These are phyloP conservation scores for Dothidotthia symphoricarpi DNA, from an alignment of 2,329 filamentous ascomycete species.

Conservation along the genomic window DNA sequence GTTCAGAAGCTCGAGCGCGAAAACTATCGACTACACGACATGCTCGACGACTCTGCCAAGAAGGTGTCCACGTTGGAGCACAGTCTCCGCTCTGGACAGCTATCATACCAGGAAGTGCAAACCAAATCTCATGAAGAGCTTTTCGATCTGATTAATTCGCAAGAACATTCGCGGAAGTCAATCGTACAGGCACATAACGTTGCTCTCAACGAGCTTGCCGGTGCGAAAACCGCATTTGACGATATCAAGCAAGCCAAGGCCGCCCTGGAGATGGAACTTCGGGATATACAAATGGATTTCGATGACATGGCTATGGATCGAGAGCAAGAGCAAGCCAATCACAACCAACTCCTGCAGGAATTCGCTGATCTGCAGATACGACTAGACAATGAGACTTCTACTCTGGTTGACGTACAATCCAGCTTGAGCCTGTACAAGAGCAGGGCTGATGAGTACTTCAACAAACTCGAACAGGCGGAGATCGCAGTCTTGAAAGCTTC, in stretches of 20 bases:
- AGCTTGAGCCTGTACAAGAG: conserved; percentile 88
- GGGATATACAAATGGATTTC: conserved; percentile 79
- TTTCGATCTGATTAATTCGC: conserved; percentile 85
- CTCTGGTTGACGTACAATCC: conserved; percentile 76
- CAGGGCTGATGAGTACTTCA: conserved; percentile 93
- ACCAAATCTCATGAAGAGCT: conserved; percentile 93
- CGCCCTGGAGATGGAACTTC: conserved; percentile 78
- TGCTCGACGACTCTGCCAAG: conserved; percentile 89
- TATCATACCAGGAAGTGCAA: conserved; percentile 87
- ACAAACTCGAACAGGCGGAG: conserved; percentile 94
- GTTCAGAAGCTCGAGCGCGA: conserved; percentile 90
- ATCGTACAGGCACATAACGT: conserved; percentile 83
- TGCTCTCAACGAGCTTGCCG: conserved; percentile 77
- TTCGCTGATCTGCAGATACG: conserved; percentile 92
- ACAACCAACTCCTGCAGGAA: conserved; percentile 84
- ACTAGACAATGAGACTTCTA: conserved; percentile 83
- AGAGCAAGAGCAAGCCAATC: conserved; percentile 84
- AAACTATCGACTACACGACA: conserved; percentile 86
- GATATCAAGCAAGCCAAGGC: conserved; percentile 79
- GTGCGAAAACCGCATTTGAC: conserved; percentile 84
- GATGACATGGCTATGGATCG: conserved; percentile 74
- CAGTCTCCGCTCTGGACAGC: conserved; percentile 79
- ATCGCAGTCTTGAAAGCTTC: conserved; percentile 90
- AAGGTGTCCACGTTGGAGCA: conserved; percentile 89
- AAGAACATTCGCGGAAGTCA: conserved; percentile 82